A percentile compares a stretch with the other conserved stretches of the same genome.
Evolutionary conservation across 2,329 filamentous ascomycete species (phyloP).

Genomic region (Cladobotryum mycophilum): DNA sequence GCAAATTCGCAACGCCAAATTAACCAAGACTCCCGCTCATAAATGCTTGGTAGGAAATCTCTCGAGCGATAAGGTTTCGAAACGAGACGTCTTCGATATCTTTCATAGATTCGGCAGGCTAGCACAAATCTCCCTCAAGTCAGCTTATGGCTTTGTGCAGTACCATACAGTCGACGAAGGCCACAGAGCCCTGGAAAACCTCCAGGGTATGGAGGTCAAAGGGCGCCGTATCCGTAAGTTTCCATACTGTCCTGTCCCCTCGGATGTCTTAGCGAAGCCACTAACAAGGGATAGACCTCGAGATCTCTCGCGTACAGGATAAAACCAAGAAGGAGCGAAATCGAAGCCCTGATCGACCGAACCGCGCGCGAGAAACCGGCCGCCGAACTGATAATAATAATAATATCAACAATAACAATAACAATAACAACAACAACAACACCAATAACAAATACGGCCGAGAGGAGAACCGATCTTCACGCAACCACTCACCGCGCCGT

Average conservation of each 20-base stretch:
- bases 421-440: constrained; percentile 9
- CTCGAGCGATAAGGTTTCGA: constrained; percentile 86
- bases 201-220: constrained; percentile 75
- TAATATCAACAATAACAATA: constrained; percentile 23
- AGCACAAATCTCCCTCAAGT: constrained; percentile 93
- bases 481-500: constrained; percentile 53
- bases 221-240: constrained; percentile 88
- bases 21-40: constrained; percentile 13
- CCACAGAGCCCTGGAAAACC: constrained; percentile 62
- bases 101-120: constrained; percentile 82
- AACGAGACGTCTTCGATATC: constrained; percentile 85
- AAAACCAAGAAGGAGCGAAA: constrained; percentile 57
- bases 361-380: constrained; percentile 36
- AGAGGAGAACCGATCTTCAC: constrained; percentile 60
- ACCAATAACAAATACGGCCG: constrained; percentile 41
- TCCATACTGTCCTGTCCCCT: not conserved
- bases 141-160: constrained; percentile 94
- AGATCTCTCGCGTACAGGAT: constrained; percentile 83
- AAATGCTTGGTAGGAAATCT: constrained; percentile 64
- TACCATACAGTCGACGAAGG: constrained; percentile 76
- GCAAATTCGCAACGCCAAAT: constrained; percentile 14
- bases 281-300: constrained; percentile 60
- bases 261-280: not conserved
- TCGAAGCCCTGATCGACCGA: constrained; percentile 55
- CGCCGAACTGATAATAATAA: constrained; percentile 24